A percentile compares a stretch with the other conserved stretches of the same genome.
Conservation (phyloP, 768 basidiomycete species). For the Boletus vermiculosoides region DNA sequence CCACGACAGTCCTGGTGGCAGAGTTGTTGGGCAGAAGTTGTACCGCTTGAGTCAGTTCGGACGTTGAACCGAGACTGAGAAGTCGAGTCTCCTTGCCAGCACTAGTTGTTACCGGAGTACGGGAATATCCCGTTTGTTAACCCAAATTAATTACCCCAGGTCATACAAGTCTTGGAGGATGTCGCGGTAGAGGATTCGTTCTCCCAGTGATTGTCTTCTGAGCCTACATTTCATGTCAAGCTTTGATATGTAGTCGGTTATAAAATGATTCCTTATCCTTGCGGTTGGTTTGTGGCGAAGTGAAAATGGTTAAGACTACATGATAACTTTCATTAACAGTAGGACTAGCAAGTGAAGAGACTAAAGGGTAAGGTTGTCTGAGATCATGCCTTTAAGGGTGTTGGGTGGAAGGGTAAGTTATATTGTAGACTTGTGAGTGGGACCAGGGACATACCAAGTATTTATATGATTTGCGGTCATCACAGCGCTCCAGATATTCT, state of each 20-base stretch:
- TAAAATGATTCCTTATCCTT: not conserved
- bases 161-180: conserved; percentile 30
- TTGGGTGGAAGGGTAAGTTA: not conserved
- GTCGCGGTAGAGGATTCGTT: conserved; percentile 4
- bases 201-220: conserved; percentile 9
- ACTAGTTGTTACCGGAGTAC: conserved; percentile 20
- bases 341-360: not conserved
- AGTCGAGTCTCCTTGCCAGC: conserved; percentile 8
- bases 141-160: conserved; percentile 40
- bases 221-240: conserved; percentile 37
- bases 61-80: conserved; percentile 2
- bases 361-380: not conserved
- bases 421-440: not conserved
- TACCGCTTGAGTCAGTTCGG: not conserved
- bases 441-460: conserved; percentile 50
- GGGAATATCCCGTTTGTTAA: conserved; percentile 28
- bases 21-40: conserved; percentile 10
- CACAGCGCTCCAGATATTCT: conserved; percentile 91
- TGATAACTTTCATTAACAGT: not conserved
- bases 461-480: conserved; percentile 85
- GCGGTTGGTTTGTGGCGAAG: not conserved
- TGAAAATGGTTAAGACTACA: not conserved
- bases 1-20: conserved; percentile 12
- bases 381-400: conserved; percentile 29
- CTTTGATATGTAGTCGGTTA: conserved; percentile 31